Evolutionary conservation across 495 filamentous ascomycete genomes (phyloP).

Genomic region (Staphylotrichum longicolle): DNA sequence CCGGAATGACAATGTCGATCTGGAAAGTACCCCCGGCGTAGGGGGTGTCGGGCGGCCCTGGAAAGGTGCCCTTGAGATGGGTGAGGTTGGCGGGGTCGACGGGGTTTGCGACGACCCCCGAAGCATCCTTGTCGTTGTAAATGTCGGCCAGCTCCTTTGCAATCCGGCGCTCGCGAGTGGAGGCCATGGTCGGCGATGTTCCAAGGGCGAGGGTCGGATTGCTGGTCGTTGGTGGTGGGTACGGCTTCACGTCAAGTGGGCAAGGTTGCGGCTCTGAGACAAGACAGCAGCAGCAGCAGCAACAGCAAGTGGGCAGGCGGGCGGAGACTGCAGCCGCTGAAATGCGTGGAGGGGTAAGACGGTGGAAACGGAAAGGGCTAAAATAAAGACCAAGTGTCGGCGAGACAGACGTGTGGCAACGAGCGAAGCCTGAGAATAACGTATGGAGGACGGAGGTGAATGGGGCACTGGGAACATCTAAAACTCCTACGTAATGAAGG

Average conservation of each 20-base stretch:
- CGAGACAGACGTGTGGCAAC: background rate
- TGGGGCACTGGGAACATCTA: background rate
- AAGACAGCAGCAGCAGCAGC: too few species aligned
- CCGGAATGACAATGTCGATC: slow-evolving; percentile 83
- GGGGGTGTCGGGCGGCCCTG: slow-evolving; percentile 86
- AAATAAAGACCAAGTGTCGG: background rate
- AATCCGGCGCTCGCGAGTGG: slow-evolving; percentile 77
- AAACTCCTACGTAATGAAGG: background rate
- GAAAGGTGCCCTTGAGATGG: slow-evolving; percentile 79
- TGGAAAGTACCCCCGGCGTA: slow-evolving; percentile 85
- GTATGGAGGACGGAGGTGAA: background rate
- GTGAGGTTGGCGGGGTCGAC: slow-evolving; percentile 68
- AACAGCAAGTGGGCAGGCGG: background rate
- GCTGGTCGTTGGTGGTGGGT: background rate
- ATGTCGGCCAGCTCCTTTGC: slow-evolving; percentile 92
- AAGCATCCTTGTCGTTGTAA: slow-evolving; percentile 63
- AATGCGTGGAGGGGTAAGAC: slow-evolving; percentile 6
- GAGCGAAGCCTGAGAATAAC: background rate
- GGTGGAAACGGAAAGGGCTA: background rate
- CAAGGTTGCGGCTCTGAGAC: background rate
- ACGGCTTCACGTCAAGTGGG: background rate
- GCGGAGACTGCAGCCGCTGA: background rate
- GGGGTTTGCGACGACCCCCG: slow-evolving; percentile 68
- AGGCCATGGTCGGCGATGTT: slow-evolving; percentile 56
- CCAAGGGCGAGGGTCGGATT: background rate